Evolutionary conservation across 495 filamentous ascomycete species (phyloP), one percentile per base, ranked within the genome.

Genomic region (Aspergillus diversus): DNA sequence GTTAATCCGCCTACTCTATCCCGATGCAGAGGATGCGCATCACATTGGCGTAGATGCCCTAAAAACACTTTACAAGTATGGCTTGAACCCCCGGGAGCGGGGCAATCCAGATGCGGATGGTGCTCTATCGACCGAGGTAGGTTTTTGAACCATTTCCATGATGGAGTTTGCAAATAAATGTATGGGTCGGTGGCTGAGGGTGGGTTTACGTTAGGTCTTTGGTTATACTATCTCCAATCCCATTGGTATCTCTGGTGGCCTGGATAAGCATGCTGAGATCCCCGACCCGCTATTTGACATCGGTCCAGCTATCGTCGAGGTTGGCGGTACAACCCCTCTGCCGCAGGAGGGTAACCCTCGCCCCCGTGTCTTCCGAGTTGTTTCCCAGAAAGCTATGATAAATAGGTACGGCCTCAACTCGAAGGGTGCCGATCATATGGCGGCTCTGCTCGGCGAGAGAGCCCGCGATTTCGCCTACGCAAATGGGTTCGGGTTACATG

Each of bases 381-480:
- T 90, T 2, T 88, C 84, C 5, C 85, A 96, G 57, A 87, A 93
- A 48, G 92, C 88, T 11, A 81, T 99, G 71, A 90, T 99, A 75
- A 99, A 99, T 73, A 89, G 96, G 7, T 98, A 97, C 74, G 96
- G 95, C 0, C 84, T 98, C 63, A 97, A 97, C 73, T 95, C 91
- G 16, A 85, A 90, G 60, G 95, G 95, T 8, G 93, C 92, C 3
- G 93, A 96, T 64, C 82, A 87, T 66, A 90, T 97, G 80, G 92
- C 95, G 0, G 87, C 86, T 66, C 82, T 88, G 3, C 77, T 99
- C 65, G 83, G 93, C 50, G 86, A 92, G 69, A 83, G 95, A 6
- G 87, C 97, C 15, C 77, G 91, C 31, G 81, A 86, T 52, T 96
- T 89, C 70, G 93, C 92, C 8, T 89, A 86, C 67, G 72, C 79